Evolutionary conservation across 257 asterid species (phyloP).

Genomic region (Solanum bulbocastanum): DNA sequence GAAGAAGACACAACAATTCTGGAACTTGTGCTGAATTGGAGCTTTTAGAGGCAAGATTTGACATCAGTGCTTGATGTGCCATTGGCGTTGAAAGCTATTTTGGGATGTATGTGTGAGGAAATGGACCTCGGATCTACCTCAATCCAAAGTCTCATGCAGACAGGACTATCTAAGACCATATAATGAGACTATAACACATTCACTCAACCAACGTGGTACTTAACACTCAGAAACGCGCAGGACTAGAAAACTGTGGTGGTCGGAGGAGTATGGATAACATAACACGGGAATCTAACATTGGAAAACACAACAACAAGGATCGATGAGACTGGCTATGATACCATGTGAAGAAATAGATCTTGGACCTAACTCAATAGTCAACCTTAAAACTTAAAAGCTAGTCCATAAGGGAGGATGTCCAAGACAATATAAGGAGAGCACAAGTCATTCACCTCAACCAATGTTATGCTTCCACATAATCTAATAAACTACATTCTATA

Average conservation of each 20-base stretch:
- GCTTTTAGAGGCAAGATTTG: neutral
- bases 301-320: neutral
- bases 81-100: neutral
- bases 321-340: neutral
- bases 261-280: neutral
- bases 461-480: neutral
- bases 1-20: neutral
- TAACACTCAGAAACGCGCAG: neutral
- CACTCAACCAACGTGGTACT: neutral
- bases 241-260: neutral
- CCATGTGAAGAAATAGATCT: neutral
- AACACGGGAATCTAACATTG: neutral
- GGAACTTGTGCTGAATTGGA: neutral
- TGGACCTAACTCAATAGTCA: neutral
- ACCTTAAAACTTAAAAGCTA: neutral
- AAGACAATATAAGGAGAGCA: neutral
- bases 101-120: neutral
- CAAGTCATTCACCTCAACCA: neutral
- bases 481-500: neutral
- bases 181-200: neutral
- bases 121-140: neutral
- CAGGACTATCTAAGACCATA: neutral
- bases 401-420: neutral
- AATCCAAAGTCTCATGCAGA: neutral
- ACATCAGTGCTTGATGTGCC: neutral